phyloP scores from a whole-genome alignment of 2,329 filamentous ascomycete genomes.

The Akanthomyces uredinophilus region DNA sequence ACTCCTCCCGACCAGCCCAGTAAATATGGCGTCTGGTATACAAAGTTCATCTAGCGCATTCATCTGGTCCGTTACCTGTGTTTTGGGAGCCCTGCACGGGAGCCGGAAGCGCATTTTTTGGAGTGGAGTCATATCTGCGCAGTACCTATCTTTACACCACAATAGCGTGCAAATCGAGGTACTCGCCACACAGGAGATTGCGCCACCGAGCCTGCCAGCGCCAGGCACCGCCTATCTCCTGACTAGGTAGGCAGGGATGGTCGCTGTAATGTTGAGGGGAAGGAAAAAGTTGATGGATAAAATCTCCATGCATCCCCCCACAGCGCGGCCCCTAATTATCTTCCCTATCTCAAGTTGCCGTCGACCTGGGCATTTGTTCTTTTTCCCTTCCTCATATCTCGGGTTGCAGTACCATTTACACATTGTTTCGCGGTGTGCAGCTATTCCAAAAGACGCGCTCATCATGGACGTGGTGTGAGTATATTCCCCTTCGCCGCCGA shows the following conservation, averaged over 20 bases:
- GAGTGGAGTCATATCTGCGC: not conserved
- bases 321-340: constrained; percentile 12
- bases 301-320: constrained; percentile 14
- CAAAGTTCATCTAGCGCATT: no score
- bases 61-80: no score
- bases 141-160: not conserved
- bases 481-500: not conserved
- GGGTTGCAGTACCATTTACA: not conserved
- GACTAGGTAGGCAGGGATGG: not conserved
- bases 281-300: constrained; percentile 10
- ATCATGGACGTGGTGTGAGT: constrained; percentile 33
- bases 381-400: constrained; percentile 8
- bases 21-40: no score
- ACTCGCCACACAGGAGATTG: not conserved
- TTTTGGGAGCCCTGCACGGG: not conserved
- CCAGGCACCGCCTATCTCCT: constrained; percentile 9
- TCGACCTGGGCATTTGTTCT: not conserved
- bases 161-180: not conserved
- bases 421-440: not conserved
- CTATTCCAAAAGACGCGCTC: constrained; percentile 11
- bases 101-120: not conserved
- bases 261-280: not conserved
- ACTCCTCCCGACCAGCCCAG: no score
- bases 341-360: not conserved
- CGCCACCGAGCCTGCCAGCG: not conserved